Conservation (phyloP, 805 yeast genomes). For the Schizosaccharomyces octosporus region DNA sequence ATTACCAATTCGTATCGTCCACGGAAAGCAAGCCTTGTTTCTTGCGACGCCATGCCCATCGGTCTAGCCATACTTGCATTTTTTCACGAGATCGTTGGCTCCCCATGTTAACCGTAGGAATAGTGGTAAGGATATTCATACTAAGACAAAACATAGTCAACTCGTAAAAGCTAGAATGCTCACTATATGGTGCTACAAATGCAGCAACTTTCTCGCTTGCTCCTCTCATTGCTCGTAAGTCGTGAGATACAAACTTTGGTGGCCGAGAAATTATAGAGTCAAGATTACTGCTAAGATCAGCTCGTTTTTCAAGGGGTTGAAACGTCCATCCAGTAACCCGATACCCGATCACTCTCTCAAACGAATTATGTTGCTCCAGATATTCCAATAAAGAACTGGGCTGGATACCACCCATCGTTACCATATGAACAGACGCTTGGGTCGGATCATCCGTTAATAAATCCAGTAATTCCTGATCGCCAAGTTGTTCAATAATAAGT, state of each 20-base stretch:
- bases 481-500: constrained; percentile 22
- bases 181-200: constrained; percentile 54
- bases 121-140: constrained; percentile 26
- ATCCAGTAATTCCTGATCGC: constrained; percentile 18
- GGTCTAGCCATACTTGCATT: constrained; percentile 9
- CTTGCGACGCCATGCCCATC: neutral
- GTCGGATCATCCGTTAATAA: constrained; percentile 23
- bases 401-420: constrained; percentile 34
- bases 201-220: constrained; percentile 6
- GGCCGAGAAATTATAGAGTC: constrained; percentile 3
- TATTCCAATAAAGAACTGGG: constrained; percentile 21
- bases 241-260: constrained; percentile 2
- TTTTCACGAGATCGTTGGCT: constrained; percentile 6
- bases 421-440: constrained; percentile 40
- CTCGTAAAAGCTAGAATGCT: constrained; percentile 77
- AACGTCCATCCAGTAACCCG: constrained; percentile 82
- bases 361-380: constrained; percentile 22
- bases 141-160: constrained; percentile 36
- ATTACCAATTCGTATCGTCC: neutral
- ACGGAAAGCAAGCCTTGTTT: neutral
- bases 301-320: constrained; percentile 10
- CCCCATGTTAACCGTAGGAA: constrained; percentile 46
- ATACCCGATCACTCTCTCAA: constrained; percentile 34
- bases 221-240: constrained; percentile 9
- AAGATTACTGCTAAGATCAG: constrained; percentile 4